Percentiles rank a stretch among this genome's conserved stretches.
Conservation (phyloP, 805 yeast species). For the Geotrichum ghanense region DNA sequence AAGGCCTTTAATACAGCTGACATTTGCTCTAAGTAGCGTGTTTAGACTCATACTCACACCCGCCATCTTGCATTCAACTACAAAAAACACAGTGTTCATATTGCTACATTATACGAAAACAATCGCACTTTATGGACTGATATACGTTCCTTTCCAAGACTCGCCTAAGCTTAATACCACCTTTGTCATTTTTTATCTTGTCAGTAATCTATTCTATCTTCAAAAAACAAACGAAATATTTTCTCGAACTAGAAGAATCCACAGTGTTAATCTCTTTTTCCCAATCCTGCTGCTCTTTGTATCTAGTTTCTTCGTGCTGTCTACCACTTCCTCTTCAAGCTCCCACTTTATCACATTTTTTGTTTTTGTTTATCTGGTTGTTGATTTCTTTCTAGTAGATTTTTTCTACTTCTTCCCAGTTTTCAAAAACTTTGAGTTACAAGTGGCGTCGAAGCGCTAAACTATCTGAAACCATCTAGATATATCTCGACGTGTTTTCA, state of each 20-base stretch:
- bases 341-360: not conserved
- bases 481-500: too few species aligned
- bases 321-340: too few species aligned
- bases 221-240: not conserved
- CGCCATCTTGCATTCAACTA: not conserved
- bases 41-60: constrained; percentile 51
- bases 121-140: not conserved
- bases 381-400: not conserved
- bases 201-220: not conserved
- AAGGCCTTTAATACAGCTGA: constrained; percentile 66
- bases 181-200: not conserved
- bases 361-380: not conserved
- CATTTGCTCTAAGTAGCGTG: constrained; percentile 72
- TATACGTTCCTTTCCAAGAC: not conserved
- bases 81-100: not conserved
- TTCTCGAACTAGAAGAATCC: not conserved
- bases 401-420: not conserved
- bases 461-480: too few species aligned
- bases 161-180: not conserved
- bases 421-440: not conserved
- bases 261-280: not conserved
- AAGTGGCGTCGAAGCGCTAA: not conserved
- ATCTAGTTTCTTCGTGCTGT: not conserved
- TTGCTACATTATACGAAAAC: not conserved
- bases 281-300: not conserved